Conservation (phyloP, 1,284 basidiomycete species). For the Sparassis latifolia region DNA sequence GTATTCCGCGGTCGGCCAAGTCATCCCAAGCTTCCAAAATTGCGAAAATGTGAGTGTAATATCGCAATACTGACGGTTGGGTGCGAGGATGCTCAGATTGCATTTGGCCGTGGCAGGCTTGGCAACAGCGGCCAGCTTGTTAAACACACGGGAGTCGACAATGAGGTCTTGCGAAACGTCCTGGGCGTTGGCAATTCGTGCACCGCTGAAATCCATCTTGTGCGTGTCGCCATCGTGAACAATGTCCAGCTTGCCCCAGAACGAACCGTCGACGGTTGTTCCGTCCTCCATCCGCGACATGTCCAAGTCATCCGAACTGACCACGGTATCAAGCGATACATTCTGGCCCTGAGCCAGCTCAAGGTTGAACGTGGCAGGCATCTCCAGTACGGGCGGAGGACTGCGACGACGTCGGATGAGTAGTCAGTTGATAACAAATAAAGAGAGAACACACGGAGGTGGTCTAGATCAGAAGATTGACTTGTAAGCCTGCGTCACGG, state of each 20-base stretch:
- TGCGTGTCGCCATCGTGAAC: conserved; percentile 71
- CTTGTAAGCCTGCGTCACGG: too few relatives aligned
- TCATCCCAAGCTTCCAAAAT: conserved; percentile 62
- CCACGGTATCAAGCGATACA: conserved; percentile 68
- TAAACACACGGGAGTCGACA: conserved; percentile 68
- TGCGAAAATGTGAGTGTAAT: conserved; percentile 61
- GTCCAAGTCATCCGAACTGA: conserved; percentile 70
- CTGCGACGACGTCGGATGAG: conserved; percentile 27
- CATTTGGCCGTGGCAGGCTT: conserved; percentile 71
- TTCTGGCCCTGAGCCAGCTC: conserved; percentile 70
- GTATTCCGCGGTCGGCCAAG: conserved; percentile 68
- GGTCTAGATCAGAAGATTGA: conserved; percentile 33
- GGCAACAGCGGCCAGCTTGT: conserved; percentile 61
- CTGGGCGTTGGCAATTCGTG: conserved; percentile 53
- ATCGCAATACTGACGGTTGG: conserved; percentile 68
- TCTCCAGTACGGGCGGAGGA: conserved; percentile 76
- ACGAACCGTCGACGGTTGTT: conserved; percentile 71
- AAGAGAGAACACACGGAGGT: conserved; percentile 53
- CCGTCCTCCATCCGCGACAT: conserved; percentile 86
- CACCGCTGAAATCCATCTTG: conserved; percentile 74
- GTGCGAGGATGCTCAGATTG: conserved; percentile 63
- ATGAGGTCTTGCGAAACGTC: conserved; percentile 59
- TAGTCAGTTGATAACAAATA: not conserved
- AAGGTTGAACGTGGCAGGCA: conserved; percentile 75
- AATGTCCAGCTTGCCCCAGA: conserved; percentile 80